Evolutionary conservation across 2,329 filamentous ascomycete species (phyloP).

Genomic region (Leptographium lundbergii): DNA sequence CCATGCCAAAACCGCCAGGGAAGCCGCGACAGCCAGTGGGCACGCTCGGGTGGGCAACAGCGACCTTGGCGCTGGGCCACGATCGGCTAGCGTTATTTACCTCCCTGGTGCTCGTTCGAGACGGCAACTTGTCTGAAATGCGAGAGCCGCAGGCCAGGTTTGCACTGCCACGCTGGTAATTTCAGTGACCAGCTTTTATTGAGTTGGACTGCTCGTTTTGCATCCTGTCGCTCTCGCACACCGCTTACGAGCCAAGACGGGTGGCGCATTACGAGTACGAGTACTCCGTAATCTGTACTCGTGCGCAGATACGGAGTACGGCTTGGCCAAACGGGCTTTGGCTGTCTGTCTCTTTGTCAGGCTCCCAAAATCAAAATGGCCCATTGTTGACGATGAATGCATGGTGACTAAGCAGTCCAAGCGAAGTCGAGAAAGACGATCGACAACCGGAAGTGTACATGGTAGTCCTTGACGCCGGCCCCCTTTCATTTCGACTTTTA

Average conservation of each 20-base stretch:
- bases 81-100: background rate
- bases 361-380: too few species aligned
- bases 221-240: background rate
- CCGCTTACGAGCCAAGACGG: background rate
- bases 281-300: too few species aligned
- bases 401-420: too few species aligned
- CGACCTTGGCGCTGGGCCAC: background rate
- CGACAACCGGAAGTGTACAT: too few species aligned
- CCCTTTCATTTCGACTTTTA: background rate
- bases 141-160: background rate
- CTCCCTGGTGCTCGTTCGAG: background rate
- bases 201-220: too few species aligned
- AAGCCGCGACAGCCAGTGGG: background rate
- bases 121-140: background rate
- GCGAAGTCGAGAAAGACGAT: too few species aligned
- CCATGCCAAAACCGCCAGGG: background rate
- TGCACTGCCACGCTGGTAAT: slow-evolving; percentile 1
- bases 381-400: too few species aligned
- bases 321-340: too few species aligned
- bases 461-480: background rate
- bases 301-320: too few species aligned
- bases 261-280: background rate
- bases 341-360: too few species aligned
- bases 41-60: too few species aligned
- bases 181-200: background rate